Evolutionary conservation across 306 rosid genomes (phyloP).

Genomic region (Dryas alaskensis): DNA sequence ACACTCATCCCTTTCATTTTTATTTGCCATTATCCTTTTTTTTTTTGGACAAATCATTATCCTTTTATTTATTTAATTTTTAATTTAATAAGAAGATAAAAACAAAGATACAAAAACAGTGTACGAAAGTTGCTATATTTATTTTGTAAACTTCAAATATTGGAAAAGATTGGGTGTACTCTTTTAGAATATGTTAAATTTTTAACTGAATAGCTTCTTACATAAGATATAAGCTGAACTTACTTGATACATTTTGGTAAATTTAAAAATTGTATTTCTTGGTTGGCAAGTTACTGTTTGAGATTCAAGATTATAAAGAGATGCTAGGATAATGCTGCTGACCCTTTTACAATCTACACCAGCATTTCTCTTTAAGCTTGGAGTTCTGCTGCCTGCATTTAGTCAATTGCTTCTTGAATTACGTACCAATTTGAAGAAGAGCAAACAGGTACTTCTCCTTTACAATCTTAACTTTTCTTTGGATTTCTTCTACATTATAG

Average conservation of each 20-base stretch:
- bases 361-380: not conserved
- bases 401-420: not conserved
- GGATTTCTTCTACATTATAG: no score
- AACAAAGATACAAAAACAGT: no score
- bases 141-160: no score
- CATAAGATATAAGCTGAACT: not conserved
- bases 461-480: no score
- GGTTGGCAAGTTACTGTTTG: conserved; percentile 7
- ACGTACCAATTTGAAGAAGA: conserved; percentile 6
- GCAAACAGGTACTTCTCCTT: not conserved
- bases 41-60: no score
- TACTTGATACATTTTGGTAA: conserved; percentile 1
- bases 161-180: no score
- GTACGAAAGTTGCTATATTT: no score
- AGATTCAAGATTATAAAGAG: not conserved
- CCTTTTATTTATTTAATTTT: no score
- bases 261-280: not conserved
- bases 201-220: not conserved
- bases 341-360: not conserved
- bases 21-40: no score
- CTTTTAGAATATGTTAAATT: not conserved
- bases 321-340: not conserved
- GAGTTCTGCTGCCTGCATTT: not conserved
- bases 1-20: no score
- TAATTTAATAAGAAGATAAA: no score